Percentiles rank a stretch among this genome's conserved stretches.
Evolutionary conservation across 495 filamentous ascomycete species (phyloP).

Genomic region (Astrothelium subdiscretum): DNA sequence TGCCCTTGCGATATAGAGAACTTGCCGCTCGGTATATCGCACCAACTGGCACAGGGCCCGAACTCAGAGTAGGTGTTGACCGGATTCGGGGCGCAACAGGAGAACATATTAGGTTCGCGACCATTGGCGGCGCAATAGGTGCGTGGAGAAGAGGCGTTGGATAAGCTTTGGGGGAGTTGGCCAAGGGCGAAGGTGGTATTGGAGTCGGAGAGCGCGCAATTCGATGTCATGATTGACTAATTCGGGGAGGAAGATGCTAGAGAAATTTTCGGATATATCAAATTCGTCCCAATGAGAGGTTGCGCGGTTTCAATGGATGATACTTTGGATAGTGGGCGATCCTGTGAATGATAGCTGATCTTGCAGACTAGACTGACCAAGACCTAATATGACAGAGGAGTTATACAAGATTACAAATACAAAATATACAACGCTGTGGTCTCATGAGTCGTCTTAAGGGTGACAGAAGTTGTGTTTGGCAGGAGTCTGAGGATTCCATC

Average conservation of each 20-base stretch:
- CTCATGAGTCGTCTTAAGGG: too few species aligned
- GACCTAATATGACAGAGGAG: too few species aligned
- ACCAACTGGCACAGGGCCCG: background rate
- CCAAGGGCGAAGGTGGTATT: background rate
- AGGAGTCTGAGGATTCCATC: background rate
- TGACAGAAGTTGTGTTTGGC: too few species aligned
- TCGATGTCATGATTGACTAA: background rate
- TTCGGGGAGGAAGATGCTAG: background rate
- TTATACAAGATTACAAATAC: too few species aligned
- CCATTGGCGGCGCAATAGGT: background rate
- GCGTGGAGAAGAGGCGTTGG: background rate
- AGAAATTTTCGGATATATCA: background rate
- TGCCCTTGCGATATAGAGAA: background rate
- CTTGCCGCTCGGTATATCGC: background rate
- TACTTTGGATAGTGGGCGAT: too few species aligned
- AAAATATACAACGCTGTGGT: too few species aligned
- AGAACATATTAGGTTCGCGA: background rate
- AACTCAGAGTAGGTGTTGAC: background rate
- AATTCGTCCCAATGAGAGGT: background rate
- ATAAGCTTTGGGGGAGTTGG: background rate
- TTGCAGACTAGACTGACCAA: too few species aligned
- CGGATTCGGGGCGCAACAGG: background rate
- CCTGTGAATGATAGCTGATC: too few species aligned
- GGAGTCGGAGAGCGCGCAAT: background rate
- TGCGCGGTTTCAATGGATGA: too few species aligned